phyloP scores from a whole-genome alignment of 2,329 filamentous ascomycete genomes.

The Trichoderma gracile region DNA sequence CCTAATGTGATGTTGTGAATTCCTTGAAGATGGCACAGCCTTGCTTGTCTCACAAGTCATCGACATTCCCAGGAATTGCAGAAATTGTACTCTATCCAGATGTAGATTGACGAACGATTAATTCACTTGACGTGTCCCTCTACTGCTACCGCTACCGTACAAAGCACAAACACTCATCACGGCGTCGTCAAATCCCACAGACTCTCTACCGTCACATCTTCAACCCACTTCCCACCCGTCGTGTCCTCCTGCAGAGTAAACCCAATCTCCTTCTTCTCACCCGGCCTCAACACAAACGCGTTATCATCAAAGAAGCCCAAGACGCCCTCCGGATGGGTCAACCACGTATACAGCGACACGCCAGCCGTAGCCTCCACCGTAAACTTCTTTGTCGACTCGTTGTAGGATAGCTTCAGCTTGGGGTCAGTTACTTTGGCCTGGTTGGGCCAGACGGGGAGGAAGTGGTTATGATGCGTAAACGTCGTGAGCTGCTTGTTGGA shows the following conservation, averaged over 20 bases:
- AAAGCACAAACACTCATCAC: background rate
- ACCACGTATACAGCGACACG: constrained; percentile 29
- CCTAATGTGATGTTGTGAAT: too few species aligned
- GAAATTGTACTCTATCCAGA: too few species aligned
- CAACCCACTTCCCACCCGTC: constrained; percentile 24
- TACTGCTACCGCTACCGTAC: too few species aligned
- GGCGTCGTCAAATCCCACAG: constrained; percentile 27
- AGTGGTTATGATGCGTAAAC: constrained; percentile 26
- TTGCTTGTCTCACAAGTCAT: too few species aligned
- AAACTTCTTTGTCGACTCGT: constrained; percentile 24
- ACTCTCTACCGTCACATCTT: constrained; percentile 27
- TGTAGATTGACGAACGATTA: too few species aligned
- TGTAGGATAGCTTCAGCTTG: constrained; percentile 21
- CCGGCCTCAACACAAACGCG: constrained; percentile 27
- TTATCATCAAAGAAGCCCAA: constrained; percentile 30
- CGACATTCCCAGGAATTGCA: too few species aligned
- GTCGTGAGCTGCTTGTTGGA: background rate
- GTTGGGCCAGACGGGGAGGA: constrained; percentile 28
- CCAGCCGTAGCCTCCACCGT: constrained; percentile 26
- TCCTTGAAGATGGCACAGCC: too few species aligned
- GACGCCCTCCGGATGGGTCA: constrained; percentile 27
- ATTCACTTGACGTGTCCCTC: too few species aligned
- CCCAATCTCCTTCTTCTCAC: constrained; percentile 27
- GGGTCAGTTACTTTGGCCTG: constrained; percentile 27
- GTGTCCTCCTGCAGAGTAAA: constrained; percentile 27